Conservation (phyloP, 768 basidiomycete species). For the Brasilioporus rufonigricans region DNA sequence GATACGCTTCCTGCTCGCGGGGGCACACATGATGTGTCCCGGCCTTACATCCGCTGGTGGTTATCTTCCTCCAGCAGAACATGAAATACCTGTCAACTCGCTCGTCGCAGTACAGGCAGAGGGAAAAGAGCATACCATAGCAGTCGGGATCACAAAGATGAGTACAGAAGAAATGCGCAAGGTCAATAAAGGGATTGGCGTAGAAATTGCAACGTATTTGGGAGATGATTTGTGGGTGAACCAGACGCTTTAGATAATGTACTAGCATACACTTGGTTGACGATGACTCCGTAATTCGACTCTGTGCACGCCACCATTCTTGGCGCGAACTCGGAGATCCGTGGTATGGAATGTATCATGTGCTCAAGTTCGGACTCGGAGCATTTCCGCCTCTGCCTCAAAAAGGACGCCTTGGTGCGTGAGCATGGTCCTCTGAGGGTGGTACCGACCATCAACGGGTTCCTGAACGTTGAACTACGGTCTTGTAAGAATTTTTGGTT, state of each 20-base stretch:
- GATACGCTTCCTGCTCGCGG: slow-evolving; percentile 93
- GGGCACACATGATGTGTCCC: slow-evolving; percentile 96
- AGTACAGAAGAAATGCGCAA: slow-evolving; percentile 86
- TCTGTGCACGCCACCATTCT: not conserved
- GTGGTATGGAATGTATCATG: not conserved
- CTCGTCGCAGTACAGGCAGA: slow-evolving; percentile 94
- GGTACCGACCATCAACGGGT: not conserved
- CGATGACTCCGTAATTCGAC: not conserved
- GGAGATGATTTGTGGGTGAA: slow-evolving; percentile 87
- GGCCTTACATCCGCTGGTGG: slow-evolving; percentile 94
- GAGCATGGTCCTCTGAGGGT: not conserved
- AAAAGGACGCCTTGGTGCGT: not conserved
- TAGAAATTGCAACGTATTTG: slow-evolving; percentile 82
- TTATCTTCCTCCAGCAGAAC: slow-evolving; percentile 71
- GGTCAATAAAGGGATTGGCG: slow-evolving; percentile 87
- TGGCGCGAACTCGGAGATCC: not conserved
- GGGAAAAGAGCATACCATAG: slow-evolving; percentile 91
- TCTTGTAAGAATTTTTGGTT: not conserved
- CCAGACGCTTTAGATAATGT: slow-evolving; percentile 51
- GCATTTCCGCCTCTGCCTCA: slow-evolving; percentile 10
- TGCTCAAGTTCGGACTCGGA: slow-evolving; percentile 9
- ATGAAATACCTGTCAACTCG: slow-evolving; percentile 62
- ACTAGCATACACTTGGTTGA: not conserved
- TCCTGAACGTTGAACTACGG: not conserved
- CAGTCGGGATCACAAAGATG: slow-evolving; percentile 79